phyloP scores from a whole-genome alignment of 805 yeast genomes.

The Candida tallmaniae region DNA sequence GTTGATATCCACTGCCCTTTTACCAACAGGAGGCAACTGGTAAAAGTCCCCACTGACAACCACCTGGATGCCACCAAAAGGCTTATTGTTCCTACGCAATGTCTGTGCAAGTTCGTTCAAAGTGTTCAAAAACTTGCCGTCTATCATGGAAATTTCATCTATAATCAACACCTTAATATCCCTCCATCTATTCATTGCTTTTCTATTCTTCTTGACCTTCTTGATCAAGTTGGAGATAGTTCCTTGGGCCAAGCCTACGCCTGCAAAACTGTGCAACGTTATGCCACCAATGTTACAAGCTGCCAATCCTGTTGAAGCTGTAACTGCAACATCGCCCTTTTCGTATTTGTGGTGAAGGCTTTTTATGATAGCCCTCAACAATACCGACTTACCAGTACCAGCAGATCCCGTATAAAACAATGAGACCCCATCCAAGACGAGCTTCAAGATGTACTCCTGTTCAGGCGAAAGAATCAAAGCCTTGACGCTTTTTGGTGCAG shows the following conservation, averaged over 20 bases:
- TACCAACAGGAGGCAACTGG: conserved; percentile 72
- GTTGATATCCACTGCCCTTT: conserved; percentile 20
- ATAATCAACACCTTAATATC: conserved; percentile 55
- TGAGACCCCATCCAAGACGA: conserved; percentile 61
- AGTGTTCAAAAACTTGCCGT: conserved; percentile 62
- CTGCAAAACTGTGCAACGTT: conserved; percentile 72
- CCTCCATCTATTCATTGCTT: conserved; percentile 52
- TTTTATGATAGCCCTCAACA: conserved; percentile 62
- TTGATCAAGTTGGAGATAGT: conserved; percentile 41
- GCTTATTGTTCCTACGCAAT: conserved; percentile 41
- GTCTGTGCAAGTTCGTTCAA: conserved; percentile 55
- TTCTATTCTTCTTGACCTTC: conserved; percentile 50
- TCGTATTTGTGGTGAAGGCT: conserved; percentile 44
- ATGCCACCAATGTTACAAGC: conserved; percentile 80
- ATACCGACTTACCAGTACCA: conserved; percentile 94
- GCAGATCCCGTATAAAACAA: conserved; percentile 96
- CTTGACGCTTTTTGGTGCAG: conserved; percentile 23
- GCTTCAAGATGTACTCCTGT: conserved; percentile 59
- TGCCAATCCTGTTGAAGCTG: conserved; percentile 84
- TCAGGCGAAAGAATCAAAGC: conserved; percentile 45
- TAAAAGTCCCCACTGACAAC: conserved; percentile 78
- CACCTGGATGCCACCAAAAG: conserved; percentile 80
- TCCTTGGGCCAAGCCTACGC: conserved; percentile 70
- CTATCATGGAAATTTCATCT: conserved; percentile 81
- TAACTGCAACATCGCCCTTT: conserved; percentile 57